A percentile compares a stretch with the other conserved stretches of the same genome.
phyloP scores from a whole-genome alignment of 176 grass and related monocot genomes.

The Dendrocalamus sinicus region DNA sequence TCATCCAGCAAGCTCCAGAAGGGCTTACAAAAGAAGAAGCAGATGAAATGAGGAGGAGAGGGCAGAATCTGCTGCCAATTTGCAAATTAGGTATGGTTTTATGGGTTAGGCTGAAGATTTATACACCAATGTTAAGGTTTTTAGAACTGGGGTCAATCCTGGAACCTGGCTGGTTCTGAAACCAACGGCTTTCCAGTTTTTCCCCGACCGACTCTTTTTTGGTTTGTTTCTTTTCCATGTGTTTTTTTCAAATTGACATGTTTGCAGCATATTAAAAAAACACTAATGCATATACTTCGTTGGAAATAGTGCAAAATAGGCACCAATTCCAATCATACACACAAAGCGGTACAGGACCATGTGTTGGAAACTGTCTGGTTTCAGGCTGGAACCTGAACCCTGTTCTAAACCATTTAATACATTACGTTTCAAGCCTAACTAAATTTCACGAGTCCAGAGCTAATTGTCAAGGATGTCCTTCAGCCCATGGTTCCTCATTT shows the following conservation, averaged over 20 bases:
- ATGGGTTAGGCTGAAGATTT: constrained; percentile 26
- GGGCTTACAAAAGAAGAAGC: constrained; percentile 89
- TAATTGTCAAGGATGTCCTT: constrained; percentile 10
- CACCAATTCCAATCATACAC: not conserved
- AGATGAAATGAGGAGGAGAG: constrained; percentile 80
- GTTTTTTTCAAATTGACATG: not conserved
- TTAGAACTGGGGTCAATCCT: not conserved
- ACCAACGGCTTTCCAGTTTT: not conserved
- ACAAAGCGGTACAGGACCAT: not conserved
- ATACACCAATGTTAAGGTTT: not conserved
- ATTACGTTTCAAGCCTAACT: constrained; percentile 15
- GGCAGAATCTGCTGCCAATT: constrained; percentile 70
- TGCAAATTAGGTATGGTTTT: constrained; percentile 85
- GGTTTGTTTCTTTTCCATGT: not conserved
- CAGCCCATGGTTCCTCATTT: constrained; percentile 9
- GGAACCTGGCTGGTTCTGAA: constrained; percentile 6
- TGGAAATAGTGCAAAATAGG: constrained; percentile 3
- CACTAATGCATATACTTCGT: not conserved
- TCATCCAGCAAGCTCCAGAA: constrained; percentile 86
- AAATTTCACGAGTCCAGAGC: not conserved
- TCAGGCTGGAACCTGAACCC: not conserved
- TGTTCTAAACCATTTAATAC: constrained; percentile 2
- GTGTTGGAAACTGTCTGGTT: not conserved
- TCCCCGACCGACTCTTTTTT: not conserved
- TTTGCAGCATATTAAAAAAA: constrained; percentile 16